These are phyloP conservation scores for Lactifluus rugatus DNA, from an alignment of 768 basidiomycete genomes.

Conservation along the genomic window DNA sequence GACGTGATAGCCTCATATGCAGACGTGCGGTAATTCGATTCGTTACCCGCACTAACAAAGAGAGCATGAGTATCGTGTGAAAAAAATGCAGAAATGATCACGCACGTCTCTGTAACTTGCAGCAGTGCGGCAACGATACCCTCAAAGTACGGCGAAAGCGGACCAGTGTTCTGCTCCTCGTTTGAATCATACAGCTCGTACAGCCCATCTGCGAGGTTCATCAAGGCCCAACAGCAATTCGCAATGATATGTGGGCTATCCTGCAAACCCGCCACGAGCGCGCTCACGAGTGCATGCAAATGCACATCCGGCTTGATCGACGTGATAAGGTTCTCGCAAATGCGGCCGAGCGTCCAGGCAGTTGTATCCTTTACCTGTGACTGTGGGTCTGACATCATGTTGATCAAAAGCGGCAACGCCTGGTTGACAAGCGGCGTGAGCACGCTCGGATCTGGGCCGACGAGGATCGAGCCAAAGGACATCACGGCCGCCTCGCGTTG, in stretches of 20 bases:
- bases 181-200: conserved; percentile 59
- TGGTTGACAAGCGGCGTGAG: conserved; percentile 88
- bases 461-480: conserved; percentile 96
- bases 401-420: conserved; percentile 86
- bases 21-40: conserved; percentile 86
- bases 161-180: conserved; percentile 42
- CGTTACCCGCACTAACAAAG: conserved; percentile 57
- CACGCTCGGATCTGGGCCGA: conserved; percentile 84
- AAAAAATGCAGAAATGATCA: conserved; percentile 5
- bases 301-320: conserved; percentile 87
- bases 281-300: conserved; percentile 71
- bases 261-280: conserved; percentile 70
- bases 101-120: conserved; percentile 78
- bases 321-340: conserved; percentile 80
- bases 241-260: conserved; percentile 80
- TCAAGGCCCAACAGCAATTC: conserved; percentile 94
- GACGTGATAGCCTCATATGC: conserved; percentile 94
- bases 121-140: conserved; percentile 78
- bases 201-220: conserved; percentile 90
- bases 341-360: conserved; percentile 94
- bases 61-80: conserved; percentile 10
- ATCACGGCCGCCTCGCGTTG: conserved; percentile 95
- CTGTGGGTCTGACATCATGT: conserved; percentile 87
- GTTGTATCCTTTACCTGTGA: conserved; percentile 91
- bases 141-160: conserved; percentile 84